Conservation (phyloP, 176 grass and related monocot species). For the Triticum aestivum region IWGSC_CS_RefSeq_v2.1 NC_057805.1:439889101-439889600, state of each 20-base stretch:
- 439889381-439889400: background rate
- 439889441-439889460: too few relatives aligned
- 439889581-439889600: background rate
- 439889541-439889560: background rate
- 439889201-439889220: background rate
- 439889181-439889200: background rate
- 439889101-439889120: background rate
- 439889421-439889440: background rate
- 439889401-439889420: background rate
- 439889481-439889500: too few relatives aligned
- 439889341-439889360: background rate
- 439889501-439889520: background rate
- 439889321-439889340: conserved; percentile 16
- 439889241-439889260: background rate
- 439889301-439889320: background rate
- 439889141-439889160: background rate
- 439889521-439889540: background rate
- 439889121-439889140: background rate
- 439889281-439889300: background rate
- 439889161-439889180: background rate
- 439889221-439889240: background rate
- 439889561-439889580: background rate
- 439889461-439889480: too few relatives aligned
- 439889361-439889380: background rate
- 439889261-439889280: background rate